These are phyloP conservation scores for Vigna nakashimae DNA, from an alignment of 306 rosid species.

Conservation along the genomic window DNA sequence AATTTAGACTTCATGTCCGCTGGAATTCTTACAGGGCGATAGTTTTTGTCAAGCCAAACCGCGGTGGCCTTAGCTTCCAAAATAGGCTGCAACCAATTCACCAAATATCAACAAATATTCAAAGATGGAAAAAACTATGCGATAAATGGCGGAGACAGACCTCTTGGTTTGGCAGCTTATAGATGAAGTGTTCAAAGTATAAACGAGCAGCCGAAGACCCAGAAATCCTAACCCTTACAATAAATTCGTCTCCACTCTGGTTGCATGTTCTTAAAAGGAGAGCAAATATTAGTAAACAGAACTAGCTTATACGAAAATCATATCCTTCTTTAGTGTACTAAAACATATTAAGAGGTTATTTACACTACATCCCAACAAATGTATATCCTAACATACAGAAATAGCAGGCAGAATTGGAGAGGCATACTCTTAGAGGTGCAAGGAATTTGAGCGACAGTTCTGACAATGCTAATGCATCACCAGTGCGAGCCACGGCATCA, in stretches of 20 bases:
- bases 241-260: slow-evolving; percentile 85
- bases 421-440: slow-evolving; percentile 83
- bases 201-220: slow-evolving; percentile 78
- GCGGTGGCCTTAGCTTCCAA: slow-evolving; percentile 86
- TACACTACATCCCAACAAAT: slow-evolving; percentile 6
- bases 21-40: slow-evolving; percentile 81
- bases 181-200: slow-evolving; percentile 72
- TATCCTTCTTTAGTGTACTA: slow-evolving; percentile 19
- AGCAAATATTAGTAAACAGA: slow-evolving; percentile 33
- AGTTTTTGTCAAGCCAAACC: slow-evolving; percentile 83
- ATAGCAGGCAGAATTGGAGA: slow-evolving; percentile 12
- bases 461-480: slow-evolving; percentile 77
- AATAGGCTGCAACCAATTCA: slow-evolving; percentile 64
- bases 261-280: slow-evolving; percentile 39
- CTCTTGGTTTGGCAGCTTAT: slow-evolving; percentile 85
- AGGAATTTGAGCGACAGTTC: slow-evolving; percentile 80
- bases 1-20: slow-evolving; percentile 70
- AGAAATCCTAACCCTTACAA: slow-evolving; percentile 67
- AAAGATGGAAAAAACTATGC: neutral
- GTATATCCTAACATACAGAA: neutral
- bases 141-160: slow-evolving; percentile 45
- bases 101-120: slow-evolving; percentile 32
- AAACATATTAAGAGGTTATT: neutral
- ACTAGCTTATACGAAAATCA: slow-evolving; percentile 16
- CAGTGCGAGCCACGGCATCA: slow-evolving; percentile 72